Evolutionary conservation across 306 rosid species (phyloP), one percentile per base, ranked within the genome.

Genomic region (Sindora glabra): DNA sequence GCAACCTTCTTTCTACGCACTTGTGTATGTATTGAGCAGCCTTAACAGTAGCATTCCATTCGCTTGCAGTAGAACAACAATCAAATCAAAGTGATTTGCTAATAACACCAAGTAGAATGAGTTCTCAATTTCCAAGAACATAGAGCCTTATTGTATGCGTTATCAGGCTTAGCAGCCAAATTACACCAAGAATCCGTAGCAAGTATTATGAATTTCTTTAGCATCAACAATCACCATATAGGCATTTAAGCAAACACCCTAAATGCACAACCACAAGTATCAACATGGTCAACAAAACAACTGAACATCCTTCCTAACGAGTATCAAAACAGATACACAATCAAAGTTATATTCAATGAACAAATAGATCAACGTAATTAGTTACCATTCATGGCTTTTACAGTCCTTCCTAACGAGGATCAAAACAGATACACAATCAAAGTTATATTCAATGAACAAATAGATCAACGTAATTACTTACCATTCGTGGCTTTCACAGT

Each of bases 401-500:
- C n/a, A n/a, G n/a, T 17, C 26, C 51, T 24, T 25, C 41, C 26
- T n/a, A 3, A 2, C 10, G 26, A 8, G 13, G 14, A 2, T 11
- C 19, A 6, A 27, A 44, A 17, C 30, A 59, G 10, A 16, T 10
- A 3, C 18, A 42, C 38, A 26, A 22, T 4, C n/a, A 6, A 3
- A 64, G 27, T 72, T 65, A 10, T 56, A 24, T 25, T 39, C 6
- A 32, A 45, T 41, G 18, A 21, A 15, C 16, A 1, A 15, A 15
- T 16, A 19, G 45, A 48, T 8, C 50, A 18, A 71, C 30, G 33
- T 11, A 47, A n/a, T 62, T 87, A 95, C 89, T 83, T 69, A 69
- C 89, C 97, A 73, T 87, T 72, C 89, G 87, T 68, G 67, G 83
- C 72, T 53, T 85, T 75, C 40, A 77, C 3, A 60, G 97, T 95